Conservation (phyloP, 2,329 filamentous ascomycete genomes). For the Dryadomyces quercivorus region DNA sequence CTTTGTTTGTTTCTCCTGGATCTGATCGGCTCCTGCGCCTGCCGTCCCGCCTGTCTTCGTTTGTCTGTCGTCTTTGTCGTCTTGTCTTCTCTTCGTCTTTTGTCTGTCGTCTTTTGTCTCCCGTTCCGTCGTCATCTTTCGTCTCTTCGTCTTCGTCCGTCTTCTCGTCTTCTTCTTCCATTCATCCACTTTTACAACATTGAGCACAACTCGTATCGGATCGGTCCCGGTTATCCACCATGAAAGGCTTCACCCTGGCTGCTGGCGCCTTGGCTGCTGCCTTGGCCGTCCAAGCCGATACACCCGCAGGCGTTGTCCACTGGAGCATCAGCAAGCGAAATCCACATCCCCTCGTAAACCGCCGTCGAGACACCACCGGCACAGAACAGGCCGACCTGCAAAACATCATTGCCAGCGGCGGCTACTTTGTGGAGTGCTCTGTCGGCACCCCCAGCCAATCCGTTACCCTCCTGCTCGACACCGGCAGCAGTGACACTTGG, state of each 20-base stretch:
- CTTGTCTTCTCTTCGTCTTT: background rate
- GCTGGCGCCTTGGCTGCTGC: slow-evolving; percentile 14
- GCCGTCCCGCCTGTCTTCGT: background rate
- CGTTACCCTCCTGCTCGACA: slow-evolving; percentile 48
- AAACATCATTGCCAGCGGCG: slow-evolving; percentile 31
- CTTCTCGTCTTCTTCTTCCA: background rate
- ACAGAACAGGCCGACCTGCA: slow-evolving; percentile 30
- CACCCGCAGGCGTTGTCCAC: slow-evolving; percentile 25
- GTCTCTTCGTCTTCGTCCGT: background rate
- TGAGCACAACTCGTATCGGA: no score
- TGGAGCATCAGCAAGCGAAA: slow-evolving; percentile 33
- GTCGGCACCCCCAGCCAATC: slow-evolving; percentile 46
- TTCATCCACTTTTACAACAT: no score
- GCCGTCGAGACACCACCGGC: slow-evolving; percentile 20
- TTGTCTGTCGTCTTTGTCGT: background rate
- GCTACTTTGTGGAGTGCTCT: slow-evolving; percentile 44
- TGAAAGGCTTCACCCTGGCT: slow-evolving; percentile 15
- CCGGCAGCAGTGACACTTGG: slow-evolving; percentile 55
- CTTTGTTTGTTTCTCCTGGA: background rate
- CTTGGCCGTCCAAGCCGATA: slow-evolving; percentile 9
- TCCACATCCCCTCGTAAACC: slow-evolving; percentile 18
- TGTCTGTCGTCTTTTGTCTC: background rate
- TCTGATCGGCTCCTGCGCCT: background rate
- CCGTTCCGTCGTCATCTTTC: background rate
- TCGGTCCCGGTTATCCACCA: no score